These are phyloP conservation scores for Verbascum thapsus DNA, from an alignment of 257 asterid species.

Conservation along the genomic window DNA sequence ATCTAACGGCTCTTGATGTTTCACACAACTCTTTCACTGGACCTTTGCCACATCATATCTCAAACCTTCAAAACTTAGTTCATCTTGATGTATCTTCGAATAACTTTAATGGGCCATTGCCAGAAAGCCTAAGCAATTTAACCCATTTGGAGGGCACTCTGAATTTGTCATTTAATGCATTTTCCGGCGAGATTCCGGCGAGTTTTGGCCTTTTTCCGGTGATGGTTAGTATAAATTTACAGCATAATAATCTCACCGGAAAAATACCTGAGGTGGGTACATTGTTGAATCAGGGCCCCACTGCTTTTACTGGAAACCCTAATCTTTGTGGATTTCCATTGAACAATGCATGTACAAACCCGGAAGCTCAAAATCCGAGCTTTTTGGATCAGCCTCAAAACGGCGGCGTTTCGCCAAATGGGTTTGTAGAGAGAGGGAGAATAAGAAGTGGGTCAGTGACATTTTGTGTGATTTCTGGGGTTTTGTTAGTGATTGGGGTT, in stretches of 20 bases:
- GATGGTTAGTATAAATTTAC: constrained; percentile 75
- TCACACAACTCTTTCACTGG: constrained; percentile 73
- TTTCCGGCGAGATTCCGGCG: constrained; percentile 78
- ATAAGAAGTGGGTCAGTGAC: constrained; percentile 46
- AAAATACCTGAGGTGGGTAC: constrained; percentile 86
- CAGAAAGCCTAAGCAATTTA: constrained; percentile 52
- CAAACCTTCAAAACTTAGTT: constrained; percentile 53
- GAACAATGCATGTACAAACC: constrained; percentile 51
- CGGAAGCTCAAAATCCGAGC: constrained; percentile 66
- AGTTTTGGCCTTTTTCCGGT: constrained; percentile 79
- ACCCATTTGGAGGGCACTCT: constrained; percentile 69
- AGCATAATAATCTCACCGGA: constrained; percentile 72
- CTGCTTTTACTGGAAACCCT: constrained; percentile 87
- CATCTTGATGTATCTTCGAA: constrained; percentile 83
- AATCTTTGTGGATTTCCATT: constrained; percentile 90
- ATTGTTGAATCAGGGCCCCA: constrained; percentile 90
- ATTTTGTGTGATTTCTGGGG: constrained; percentile 62
- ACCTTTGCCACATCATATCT: constrained; percentile 64
- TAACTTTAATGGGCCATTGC: constrained; percentile 68
- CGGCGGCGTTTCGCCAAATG: constrained; percentile 42
- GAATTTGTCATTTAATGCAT: constrained; percentile 70
- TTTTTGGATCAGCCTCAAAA: constrained; percentile 40
- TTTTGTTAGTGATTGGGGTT: constrained; percentile 52
- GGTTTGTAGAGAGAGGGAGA: constrained; percentile 37
- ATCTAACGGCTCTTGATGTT: constrained; percentile 63